These are phyloP conservation scores for Saprolegnia diclina DNA, from an alignment of 352 stramenopile species.

Conservation along the genomic window DNA sequence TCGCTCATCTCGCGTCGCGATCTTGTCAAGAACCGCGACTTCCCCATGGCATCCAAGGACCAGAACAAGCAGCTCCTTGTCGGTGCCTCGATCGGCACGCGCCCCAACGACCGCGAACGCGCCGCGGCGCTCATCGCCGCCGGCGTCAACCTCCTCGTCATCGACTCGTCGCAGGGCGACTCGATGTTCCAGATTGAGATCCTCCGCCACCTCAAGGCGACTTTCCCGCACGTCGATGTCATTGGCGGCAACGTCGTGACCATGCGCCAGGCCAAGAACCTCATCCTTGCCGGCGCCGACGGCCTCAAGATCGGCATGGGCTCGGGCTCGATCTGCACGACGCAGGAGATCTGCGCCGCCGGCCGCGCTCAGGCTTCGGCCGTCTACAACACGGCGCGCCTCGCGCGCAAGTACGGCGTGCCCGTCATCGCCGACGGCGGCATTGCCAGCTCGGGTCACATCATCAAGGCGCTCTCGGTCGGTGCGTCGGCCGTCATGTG, in stretches of 20 bases:
- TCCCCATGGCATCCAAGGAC: slow-evolving; percentile 96
- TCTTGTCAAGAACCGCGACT: slow-evolving; percentile 97
- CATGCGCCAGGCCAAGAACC: slow-evolving; percentile 94
- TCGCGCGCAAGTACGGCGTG: slow-evolving; percentile 94
- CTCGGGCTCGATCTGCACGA: slow-evolving; percentile 99
- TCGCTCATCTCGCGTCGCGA: slow-evolving; percentile 98
- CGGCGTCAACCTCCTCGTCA: slow-evolving; percentile 98
- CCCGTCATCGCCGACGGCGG: slow-evolving; percentile 99
- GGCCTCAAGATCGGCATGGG: slow-evolving; percentile 99
- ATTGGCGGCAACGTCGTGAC: slow-evolving; percentile 99
- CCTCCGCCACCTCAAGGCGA: slow-evolving; percentile 94
- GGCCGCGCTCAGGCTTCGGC: slow-evolving; percentile 97
- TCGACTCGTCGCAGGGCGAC: slow-evolving; percentile 99
- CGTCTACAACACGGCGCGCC: slow-evolving; percentile 97
- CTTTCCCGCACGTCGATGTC: slow-evolving; percentile 94
- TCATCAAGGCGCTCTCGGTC: slow-evolving; percentile 97
- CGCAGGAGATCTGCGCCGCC: slow-evolving; percentile 98
- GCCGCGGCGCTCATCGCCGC: slow-evolving; percentile 88
- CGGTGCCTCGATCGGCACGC: slow-evolving; percentile 97
- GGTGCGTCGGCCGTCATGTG: slow-evolving; percentile 99
- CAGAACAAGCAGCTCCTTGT: slow-evolving; percentile 98
- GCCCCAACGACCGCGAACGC: slow-evolving; percentile 93
- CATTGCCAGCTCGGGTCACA: slow-evolving; percentile 97
- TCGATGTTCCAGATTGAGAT: slow-evolving; percentile 90
- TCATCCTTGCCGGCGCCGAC: slow-evolving; percentile 98